Base-by-base conservation (phyloP, 192 early-diverging fungal genomes). In the Coemansia furcata region DNA sequence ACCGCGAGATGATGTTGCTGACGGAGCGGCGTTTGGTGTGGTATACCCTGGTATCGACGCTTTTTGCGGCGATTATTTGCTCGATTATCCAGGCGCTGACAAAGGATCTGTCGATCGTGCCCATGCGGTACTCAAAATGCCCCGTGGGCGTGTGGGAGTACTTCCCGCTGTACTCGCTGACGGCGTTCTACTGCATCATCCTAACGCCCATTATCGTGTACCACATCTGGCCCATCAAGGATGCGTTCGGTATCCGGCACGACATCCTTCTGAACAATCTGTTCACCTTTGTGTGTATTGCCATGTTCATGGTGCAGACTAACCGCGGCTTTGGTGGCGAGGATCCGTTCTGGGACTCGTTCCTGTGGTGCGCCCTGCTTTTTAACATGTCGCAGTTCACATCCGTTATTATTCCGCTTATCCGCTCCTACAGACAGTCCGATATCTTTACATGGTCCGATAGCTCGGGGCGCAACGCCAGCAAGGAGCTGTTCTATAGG, bases 381-480 rank as follows among this genome's bases (percentile, higher is more conserved):
- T 76, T 84, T 61, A 79, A 79, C 68, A 74, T 84, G 71, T 84
- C 82, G 29, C 77, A 84, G 68, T 72, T 73, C 60, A 80, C 78
- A 11, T 80, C 82, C 1, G 77, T 84, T 12, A 73, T 79, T 39
- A 54, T 80, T 37, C 82, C 82, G 38, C 78, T 84, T 1, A 57
- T 78, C 3, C 70, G 73, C 65, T 76, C 78, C 21, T 84, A 79
- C 72, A 68, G 72, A 52, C 82, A 76, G 62, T 76, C 74, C 10
- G 77, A 77, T 35, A 69, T 68, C 32, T 76, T 84, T 57, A 76
- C 74, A 3, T 73, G 74, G 74, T 75, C 71, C 2, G 72, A 84
- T 58, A 74, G 66, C 64, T 68, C 76, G 46, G 60, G 68, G 17
- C 71, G 68, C 19, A 42, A 67, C 0, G 73, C 70, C 12, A 78